Evolutionary conservation across 1,139 yeast genomes (phyloP).

Genomic region (Kazachstania sp.): DNA sequence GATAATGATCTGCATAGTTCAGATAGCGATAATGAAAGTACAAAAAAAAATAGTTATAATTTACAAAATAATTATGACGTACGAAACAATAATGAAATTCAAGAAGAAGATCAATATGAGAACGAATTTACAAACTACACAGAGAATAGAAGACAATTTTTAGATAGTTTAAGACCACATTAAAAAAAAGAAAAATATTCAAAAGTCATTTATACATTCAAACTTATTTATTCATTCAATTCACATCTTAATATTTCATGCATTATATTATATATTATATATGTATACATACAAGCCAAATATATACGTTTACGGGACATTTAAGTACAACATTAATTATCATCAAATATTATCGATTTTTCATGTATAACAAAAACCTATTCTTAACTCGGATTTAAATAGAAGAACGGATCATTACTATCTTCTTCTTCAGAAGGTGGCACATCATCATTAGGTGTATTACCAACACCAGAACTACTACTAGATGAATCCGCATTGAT

Average conservation of each 20-base stretch:
- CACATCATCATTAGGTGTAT: constrained; percentile 12
- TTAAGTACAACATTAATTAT: background rate
- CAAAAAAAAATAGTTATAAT: constrained; percentile 14
- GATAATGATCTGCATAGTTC: background rate
- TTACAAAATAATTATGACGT: constrained; percentile 32
- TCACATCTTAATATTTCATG: background rate
- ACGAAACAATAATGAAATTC: constrained; percentile 29
- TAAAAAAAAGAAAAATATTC: background rate
- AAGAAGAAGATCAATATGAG: constrained; percentile 37
- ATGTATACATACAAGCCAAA: background rate
- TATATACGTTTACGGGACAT: background rate
- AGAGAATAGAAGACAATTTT: constrained; percentile 33
- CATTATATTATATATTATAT: background rate
- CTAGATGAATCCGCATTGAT: constrained; percentile 1
- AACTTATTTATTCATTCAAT: background rate
- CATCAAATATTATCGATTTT: background rate
- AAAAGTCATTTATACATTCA: background rate
- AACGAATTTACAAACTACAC: constrained; percentile 36
- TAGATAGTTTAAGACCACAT: constrained; percentile 34
- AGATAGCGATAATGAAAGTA: constrained; percentile 3
- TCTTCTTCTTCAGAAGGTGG: constrained; percentile 13
- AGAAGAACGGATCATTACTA: constrained; percentile 20
- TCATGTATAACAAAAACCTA: too few species aligned
- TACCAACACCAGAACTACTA: background rate
- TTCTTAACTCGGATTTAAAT: constrained; percentile 34